These are phyloP conservation scores for Nicotiana undulata DNA, from an alignment of 257 asterid genomes.

Conservation along the genomic window DNA sequence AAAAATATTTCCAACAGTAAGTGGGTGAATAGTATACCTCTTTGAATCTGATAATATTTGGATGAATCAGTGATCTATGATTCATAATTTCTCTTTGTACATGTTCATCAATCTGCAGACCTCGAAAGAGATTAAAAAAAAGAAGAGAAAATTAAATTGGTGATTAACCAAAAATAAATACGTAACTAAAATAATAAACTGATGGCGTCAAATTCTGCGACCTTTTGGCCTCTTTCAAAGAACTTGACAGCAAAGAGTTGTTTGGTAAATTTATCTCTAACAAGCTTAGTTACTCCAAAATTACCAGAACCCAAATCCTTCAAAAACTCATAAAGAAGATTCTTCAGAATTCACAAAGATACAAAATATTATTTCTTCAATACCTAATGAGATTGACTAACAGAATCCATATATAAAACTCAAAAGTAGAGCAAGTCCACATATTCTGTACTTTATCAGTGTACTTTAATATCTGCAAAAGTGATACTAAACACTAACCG, in stretches of 20 bases:
- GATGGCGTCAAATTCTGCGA: background rate
- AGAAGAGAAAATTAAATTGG: background rate
- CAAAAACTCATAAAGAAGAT: slow-evolving; percentile 50
- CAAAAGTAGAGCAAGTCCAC: background rate
- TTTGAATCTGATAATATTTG: slow-evolving; percentile 77
- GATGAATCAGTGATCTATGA: slow-evolving; percentile 74
- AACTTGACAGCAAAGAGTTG: slow-evolving; percentile 80
- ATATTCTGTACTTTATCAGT: too few species aligned
- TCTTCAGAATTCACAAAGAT: background rate
- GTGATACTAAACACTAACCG: too few species aligned
- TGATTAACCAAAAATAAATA: background rate
- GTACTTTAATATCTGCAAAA: too few species aligned
- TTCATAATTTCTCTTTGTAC: slow-evolving; percentile 79
- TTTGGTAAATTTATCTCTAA: slow-evolving; percentile 62
- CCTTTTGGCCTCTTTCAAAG: slow-evolving; percentile 77
- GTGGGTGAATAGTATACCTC: slow-evolving; percentile 31
- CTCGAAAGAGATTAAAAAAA: background rate
- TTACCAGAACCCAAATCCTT: slow-evolving; percentile 75
- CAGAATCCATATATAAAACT: background rate
- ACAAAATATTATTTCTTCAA: background rate
- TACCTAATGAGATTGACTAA: background rate
- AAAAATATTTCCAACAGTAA: background rate
- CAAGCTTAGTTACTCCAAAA: slow-evolving; percentile 72
- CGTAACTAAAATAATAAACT: background rate
- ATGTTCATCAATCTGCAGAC: slow-evolving; percentile 65